Evolutionary conservation across 306 rosid genomes (phyloP), one percentile per base, ranked within the genome.

Genomic region (Cercis canadensis): DNA sequence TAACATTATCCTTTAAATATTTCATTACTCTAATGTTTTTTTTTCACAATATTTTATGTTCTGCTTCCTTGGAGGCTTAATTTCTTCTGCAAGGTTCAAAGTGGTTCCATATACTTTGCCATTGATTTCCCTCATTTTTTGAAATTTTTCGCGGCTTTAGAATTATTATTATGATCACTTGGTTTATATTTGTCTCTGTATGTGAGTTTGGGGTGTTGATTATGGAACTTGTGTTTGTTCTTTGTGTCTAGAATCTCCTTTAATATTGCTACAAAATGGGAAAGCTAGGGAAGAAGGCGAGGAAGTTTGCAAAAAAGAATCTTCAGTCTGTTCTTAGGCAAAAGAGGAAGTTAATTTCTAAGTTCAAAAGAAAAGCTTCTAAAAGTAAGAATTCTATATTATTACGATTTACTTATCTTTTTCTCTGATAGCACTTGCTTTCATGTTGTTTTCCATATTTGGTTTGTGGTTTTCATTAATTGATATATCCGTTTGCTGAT

Each of bases 241-340:
- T 63, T 45, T 40, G 51, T 61, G 52, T 66, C 12, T 33, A 57
- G 62, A 51, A 12, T 65, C 53, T 49, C 39, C 50, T 12, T 50
- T 69, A 37, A 21, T 43, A 70, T 63, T 60, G 32, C 50, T 17
- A 21, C 52, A 44, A 3, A 61, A 93, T 93, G 99, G 96, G 91
- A 24, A 94, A 94, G 81, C 79, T 91, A 13, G 99, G 96, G 45
- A 91, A 87, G 88, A 94, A 89, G 68, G 97, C 96, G 12, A 85
- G 97, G 88, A 94, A 94, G 85, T 94, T 94, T 16, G 92, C 97
- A 0, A 94, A 81, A 76, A 94, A 94, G 87, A 90, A 91, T 70
- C 83, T 94, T 21, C 97, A 87, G 80, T 87, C 99, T 13, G 94
- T 94, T 57, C 82, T 62, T 57, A 89, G 82, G 80, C 81, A 81